Conservation (phyloP, 192 early-diverging fungal species). For the Podila horticola region DNA sequence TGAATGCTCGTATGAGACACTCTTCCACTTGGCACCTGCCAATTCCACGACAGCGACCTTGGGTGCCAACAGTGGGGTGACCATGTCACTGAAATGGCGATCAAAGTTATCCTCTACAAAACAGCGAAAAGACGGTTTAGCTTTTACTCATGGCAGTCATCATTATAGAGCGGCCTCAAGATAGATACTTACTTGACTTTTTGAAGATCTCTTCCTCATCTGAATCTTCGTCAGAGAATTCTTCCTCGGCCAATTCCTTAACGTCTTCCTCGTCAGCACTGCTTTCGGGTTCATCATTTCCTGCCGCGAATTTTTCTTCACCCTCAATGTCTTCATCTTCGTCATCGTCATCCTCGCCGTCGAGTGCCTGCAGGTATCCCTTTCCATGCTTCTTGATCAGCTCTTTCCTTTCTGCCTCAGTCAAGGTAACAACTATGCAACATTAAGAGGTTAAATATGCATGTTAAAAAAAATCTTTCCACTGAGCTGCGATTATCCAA, state of each 20-base stretch:
- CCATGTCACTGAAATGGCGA: constrained; percentile 43
- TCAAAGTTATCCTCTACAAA: constrained; percentile 46
- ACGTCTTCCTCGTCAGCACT: constrained; percentile 51
- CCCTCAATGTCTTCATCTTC: constrained; percentile 38
- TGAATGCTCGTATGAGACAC: constrained; percentile 42
- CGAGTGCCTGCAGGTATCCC: constrained; percentile 33
- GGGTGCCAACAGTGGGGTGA: constrained; percentile 35
- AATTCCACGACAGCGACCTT: constrained; percentile 44
- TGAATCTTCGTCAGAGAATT: constrained; percentile 30
- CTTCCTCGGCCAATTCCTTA: constrained; percentile 51
- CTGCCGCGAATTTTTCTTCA: constrained; percentile 35
- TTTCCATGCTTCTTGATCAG: constrained; percentile 52
- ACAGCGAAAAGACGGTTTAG: background rate
- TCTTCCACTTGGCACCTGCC: constrained; percentile 46
- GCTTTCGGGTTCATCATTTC: constrained; percentile 53
- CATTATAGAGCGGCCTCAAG: background rate
- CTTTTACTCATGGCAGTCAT: too few species aligned
- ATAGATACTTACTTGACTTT: constrained; percentile 43
- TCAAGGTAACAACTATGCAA: constrained; percentile 26
- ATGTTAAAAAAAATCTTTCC: too few species aligned
- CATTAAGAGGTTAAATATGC: too few species aligned
- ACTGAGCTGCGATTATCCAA: too few species aligned
- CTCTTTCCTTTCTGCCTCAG: constrained; percentile 42
- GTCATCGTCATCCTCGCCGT: constrained; percentile 30
- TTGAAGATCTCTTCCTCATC: constrained; percentile 38